Conservation (phyloP, 257 asterid genomes). For the Solanum chaucha region DNA sequence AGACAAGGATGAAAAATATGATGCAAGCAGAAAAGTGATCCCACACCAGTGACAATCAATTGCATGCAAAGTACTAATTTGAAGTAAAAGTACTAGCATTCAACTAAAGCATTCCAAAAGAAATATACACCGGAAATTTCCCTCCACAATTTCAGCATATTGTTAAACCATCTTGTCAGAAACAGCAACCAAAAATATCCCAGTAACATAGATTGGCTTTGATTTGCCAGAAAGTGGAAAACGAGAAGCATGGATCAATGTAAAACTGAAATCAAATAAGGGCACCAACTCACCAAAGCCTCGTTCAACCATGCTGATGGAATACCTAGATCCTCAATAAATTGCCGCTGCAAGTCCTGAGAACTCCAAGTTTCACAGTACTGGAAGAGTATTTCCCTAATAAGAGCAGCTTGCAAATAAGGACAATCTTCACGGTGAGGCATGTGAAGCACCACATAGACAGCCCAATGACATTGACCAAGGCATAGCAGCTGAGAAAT, state of each 20-base stretch:
- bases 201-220: slow-evolving; percentile 1
- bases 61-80: background rate
- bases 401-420: slow-evolving; percentile 52
- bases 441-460: slow-evolving; percentile 90
- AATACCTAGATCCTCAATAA: slow-evolving; percentile 77
- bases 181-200: background rate
- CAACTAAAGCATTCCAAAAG: background rate
- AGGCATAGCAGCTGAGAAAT: slow-evolving; percentile 83
- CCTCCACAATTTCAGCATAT: background rate
- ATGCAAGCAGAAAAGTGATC: background rate
- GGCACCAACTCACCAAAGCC: slow-evolving; percentile 69
- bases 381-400: slow-evolving; percentile 87
- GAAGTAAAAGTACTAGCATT: background rate
- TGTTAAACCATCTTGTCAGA: background rate
- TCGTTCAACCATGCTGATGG: slow-evolving; percentile 94
- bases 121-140: background rate
- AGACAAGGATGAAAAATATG: slow-evolving; percentile 14
- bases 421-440: slow-evolving; percentile 89
- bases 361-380: slow-evolving; percentile 89
- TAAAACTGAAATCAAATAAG: background rate
- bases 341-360: slow-evolving; percentile 54
- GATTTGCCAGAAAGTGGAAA: background rate
- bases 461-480: slow-evolving; percentile 97
- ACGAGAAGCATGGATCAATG: background rate
- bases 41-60: slow-evolving; percentile 1